Evolutionary conservation across 1,284 basidiomycete genomes (phyloP).

Genomic region (Anthracocystis setariae): DNA sequence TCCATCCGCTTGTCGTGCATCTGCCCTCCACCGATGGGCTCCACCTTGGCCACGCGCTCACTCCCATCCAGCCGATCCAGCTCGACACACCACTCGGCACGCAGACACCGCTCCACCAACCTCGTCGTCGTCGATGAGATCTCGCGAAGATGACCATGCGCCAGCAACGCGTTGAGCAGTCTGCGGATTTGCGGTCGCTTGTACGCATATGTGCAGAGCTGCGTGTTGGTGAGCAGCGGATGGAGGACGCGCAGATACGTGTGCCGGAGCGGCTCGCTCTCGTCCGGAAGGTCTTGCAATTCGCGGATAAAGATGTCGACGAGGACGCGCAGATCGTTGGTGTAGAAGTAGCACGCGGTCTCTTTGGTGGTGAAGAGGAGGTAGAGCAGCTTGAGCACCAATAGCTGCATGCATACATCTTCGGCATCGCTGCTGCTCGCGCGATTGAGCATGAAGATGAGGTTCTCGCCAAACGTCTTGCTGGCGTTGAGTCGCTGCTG

Average conservation of each 20-base stretch:
- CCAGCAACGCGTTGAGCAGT: conserved; percentile 81
- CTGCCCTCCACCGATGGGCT: conserved; percentile 49
- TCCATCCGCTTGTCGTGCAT: conserved; percentile 43
- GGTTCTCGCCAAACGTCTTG: conserved; percentile 96
- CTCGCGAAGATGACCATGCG: conserved; percentile 77
- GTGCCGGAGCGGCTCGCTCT: conserved; percentile 93
- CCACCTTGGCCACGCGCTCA: conserved; percentile 27
- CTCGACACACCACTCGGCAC: conserved; percentile 82
- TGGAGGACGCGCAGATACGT: conserved; percentile 96
- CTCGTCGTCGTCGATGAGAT: conserved; percentile 82
- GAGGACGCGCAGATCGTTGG: conserved; percentile 93
- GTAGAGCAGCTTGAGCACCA: conserved; percentile 94
- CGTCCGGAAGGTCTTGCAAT: conserved; percentile 88
- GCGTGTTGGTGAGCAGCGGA: conserved; percentile 92
- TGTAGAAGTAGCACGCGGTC: conserved; percentile 96
- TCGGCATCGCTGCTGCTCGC: conserved; percentile 74
- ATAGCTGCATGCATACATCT: conserved; percentile 91
- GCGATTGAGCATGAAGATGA: conserved; percentile 98
- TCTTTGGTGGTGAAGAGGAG: conserved; percentile 92
- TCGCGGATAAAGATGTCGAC: conserved; percentile 96
- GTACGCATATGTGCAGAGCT: conserved; percentile 83
- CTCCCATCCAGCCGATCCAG: conserved; percentile 51
- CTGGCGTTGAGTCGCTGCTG: conserved; percentile 82
- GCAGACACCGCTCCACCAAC: conserved; percentile 89
- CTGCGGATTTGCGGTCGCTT: conserved; percentile 89